A percentile compares a stretch with the other conserved stretches of the same genome.
Conservation (phyloP, 2,329 filamentous ascomycete genomes). For the Aspergillus tubingensis region DNA sequence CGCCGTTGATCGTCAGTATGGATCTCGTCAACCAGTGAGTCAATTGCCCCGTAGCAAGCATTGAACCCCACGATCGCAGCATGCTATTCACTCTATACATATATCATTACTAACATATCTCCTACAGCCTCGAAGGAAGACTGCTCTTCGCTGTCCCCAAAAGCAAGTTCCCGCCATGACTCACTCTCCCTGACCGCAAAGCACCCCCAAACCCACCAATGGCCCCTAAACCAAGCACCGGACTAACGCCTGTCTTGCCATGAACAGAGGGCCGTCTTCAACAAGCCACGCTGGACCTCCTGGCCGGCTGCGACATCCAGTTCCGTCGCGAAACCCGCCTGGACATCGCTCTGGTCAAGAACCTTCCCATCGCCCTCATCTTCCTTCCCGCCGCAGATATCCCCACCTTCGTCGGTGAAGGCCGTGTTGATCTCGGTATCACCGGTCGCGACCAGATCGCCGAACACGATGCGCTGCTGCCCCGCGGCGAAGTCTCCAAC, state of each 20-base stretch:
- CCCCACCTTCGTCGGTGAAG: conserved; percentile 94
- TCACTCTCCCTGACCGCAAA: conserved; percentile 14
- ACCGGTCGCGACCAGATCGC: conserved; percentile 90
- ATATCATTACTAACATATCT: conserved; percentile 33
- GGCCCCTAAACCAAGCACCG: conserved; percentile 6
- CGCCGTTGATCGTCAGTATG: conserved; percentile 44
- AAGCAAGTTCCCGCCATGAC: conserved; percentile 63
- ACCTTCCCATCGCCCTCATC: conserved; percentile 89
- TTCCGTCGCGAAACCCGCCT: conserved; percentile 93
- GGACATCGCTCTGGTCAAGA: conserved; percentile 97
- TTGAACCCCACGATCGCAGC: not conserved
- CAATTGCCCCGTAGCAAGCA: conserved; percentile 12
- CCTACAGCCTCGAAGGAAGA: conserved; percentile 78
- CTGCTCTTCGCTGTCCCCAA: conserved; percentile 97
- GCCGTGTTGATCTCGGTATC: conserved; percentile 89
- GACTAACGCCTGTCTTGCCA: conserved; percentile 10
- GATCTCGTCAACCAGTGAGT: conserved; percentile 65
- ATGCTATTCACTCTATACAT: not conserved
- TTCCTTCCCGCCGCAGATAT: conserved; percentile 98
- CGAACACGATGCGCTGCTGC: conserved; percentile 71
- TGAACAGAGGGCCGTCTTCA: conserved; percentile 84
- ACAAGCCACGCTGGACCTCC: conserved; percentile 81
- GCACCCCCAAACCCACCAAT: conserved; percentile 18
- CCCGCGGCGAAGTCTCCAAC: conserved; percentile 49
- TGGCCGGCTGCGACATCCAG: conserved; percentile 92